phyloP scores from a whole-genome alignment of 2,329 filamentous ascomycete genomes.

The Colletotrichum aenigma region DNA sequence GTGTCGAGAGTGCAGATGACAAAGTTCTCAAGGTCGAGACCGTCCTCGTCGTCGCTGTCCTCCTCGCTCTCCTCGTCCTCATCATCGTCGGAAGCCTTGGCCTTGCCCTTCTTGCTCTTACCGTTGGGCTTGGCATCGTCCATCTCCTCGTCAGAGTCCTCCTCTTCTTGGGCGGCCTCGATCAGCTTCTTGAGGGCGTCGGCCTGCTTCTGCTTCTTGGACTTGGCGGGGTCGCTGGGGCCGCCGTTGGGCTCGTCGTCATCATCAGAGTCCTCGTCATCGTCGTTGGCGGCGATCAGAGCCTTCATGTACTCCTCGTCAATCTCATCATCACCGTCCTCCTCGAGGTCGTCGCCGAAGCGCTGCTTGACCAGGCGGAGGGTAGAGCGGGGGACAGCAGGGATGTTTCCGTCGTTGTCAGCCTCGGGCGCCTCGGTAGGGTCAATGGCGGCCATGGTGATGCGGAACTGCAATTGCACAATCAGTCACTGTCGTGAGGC shows the following conservation, averaged over 20 bases:
- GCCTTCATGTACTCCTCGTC: slow-evolving; percentile 69
- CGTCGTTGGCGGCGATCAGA: slow-evolving; percentile 56
- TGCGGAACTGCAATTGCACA: slow-evolving; percentile 73
- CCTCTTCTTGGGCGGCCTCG: slow-evolving; percentile 65
- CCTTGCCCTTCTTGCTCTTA: slow-evolving; percentile 73
- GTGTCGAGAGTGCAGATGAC: slow-evolving; percentile 96
- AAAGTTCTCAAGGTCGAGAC: slow-evolving; percentile 80
- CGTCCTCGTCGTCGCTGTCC: slow-evolving; percentile 61
- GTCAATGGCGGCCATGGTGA: slow-evolving; percentile 98
- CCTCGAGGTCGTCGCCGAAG: slow-evolving; percentile 57
- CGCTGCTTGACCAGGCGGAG: slow-evolving; percentile 87
- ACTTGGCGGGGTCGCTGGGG: slow-evolving; percentile 89
- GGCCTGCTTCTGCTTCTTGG: slow-evolving; percentile 82
- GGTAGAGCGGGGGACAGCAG: slow-evolving; percentile 75
- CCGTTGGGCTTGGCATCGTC: slow-evolving; percentile 68
- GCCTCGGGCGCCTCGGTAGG: slow-evolving; percentile 77
- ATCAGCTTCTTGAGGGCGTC: slow-evolving; percentile 80
- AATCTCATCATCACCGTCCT: slow-evolving; percentile 66
- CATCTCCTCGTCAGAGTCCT: slow-evolving; percentile 72
- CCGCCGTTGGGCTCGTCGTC: slow-evolving; percentile 75
- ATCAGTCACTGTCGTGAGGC: slow-evolving; percentile 29
- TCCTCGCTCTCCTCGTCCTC: slow-evolving; percentile 62
- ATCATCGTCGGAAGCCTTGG: slow-evolving; percentile 65
- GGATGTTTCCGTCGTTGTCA: slow-evolving; percentile 65
- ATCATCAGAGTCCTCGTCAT: slow-evolving; percentile 51